phyloP scores from a whole-genome alignment of 2,329 filamentous ascomycete species.

The Purpureocillium takamizusanense region DNA sequence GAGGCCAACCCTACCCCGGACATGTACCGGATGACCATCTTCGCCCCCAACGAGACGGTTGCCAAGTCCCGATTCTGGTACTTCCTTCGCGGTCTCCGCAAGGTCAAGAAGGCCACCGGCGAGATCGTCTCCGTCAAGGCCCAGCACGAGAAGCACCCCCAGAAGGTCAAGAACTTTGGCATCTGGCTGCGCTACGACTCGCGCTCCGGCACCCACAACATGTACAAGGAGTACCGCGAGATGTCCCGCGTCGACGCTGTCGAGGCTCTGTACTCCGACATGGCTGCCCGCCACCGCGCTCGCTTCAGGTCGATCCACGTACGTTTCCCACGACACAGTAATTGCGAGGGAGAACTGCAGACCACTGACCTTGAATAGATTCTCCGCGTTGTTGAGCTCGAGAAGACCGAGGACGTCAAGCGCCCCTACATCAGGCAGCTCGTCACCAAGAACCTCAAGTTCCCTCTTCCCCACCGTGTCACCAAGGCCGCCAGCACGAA shows the following conservation, averaged over 20 bases:
- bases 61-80: slow-evolving; percentile 99
- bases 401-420: slow-evolving; percentile 91
- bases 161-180: slow-evolving; percentile 99
- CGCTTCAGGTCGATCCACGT: slow-evolving; percentile 98
- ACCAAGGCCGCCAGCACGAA: slow-evolving; percentile 77
- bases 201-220: slow-evolving; percentile 99
- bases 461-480: slow-evolving; percentile 96
- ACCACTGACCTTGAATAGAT: slow-evolving; percentile 47
- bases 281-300: slow-evolving; percentile 94
- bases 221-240: slow-evolving; percentile 99
- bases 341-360: no score
- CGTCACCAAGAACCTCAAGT: slow-evolving; percentile 86
- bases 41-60: slow-evolving; percentile 94
- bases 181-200: slow-evolving; percentile 99
- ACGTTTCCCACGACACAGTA: slow-evolving; percentile 34
- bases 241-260: slow-evolving; percentile 93
- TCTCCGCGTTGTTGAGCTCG: slow-evolving; percentile 94
- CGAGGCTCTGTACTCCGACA: slow-evolving; percentile 97
- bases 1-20: slow-evolving; percentile 95
- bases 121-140: slow-evolving; percentile 97
- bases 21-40: slow-evolving; percentile 99
- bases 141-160: slow-evolving; percentile 98
- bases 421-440: slow-evolving; percentile 99
- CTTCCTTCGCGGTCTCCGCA: slow-evolving; percentile 97
- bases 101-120: slow-evolving; percentile 99